Evolutionary conservation across 495 filamentous ascomycete species (phyloP), one percentile per base, ranked within the genome.

Genomic region (Cercophora newfieldiana): DNA sequence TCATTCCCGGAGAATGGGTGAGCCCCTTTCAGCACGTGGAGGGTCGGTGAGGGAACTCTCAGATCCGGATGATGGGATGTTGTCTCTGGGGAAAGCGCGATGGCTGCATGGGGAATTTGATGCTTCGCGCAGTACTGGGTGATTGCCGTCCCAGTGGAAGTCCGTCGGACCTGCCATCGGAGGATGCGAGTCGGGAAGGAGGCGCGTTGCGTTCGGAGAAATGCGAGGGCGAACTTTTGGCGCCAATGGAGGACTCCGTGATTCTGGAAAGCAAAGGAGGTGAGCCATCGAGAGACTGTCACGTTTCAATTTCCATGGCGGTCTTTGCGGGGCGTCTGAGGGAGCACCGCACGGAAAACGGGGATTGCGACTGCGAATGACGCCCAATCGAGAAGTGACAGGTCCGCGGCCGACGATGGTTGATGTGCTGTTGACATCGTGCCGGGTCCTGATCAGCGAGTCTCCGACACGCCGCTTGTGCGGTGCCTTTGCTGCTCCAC

Each of bases 221-320:
- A 60, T 0, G 66, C 22, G n/a, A 71, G 29, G 5, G 69, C 69
- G n/a, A 69, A 50, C 1, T 48, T 29, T 60, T 71, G 69, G 0
- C 67, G 69, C 64, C 60, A 69, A 30, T 71, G 69, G 2, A 71
- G 67, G n/a, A 19, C 14, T 3, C 53, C 14, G 25, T 61, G 66
- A 4, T 25, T 7, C 1, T 61, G 59, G 18, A 67, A 21, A 7
- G 24, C 16, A 18, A 68, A 61, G 1, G 21, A 21, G 25, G 21
- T 16, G 44, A 59, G 18, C 50, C 53, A 58, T n/a, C 63, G 63
- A 28, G 59, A 7, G 53, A 65, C 63, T 63, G 47, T n/a, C n/a
- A n/a, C n/a, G n/a, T n/a, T n/a, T n/a, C n/a, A n/a, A n/a, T n/a
- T n/a, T n/a, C n/a, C n/a, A n/a, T n/a, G n/a, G n/a, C n/a, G n/a